phyloP scores from a whole-genome alignment of 495 filamentous ascomycete species.

The Lasiosphaeria ovina region DNA sequence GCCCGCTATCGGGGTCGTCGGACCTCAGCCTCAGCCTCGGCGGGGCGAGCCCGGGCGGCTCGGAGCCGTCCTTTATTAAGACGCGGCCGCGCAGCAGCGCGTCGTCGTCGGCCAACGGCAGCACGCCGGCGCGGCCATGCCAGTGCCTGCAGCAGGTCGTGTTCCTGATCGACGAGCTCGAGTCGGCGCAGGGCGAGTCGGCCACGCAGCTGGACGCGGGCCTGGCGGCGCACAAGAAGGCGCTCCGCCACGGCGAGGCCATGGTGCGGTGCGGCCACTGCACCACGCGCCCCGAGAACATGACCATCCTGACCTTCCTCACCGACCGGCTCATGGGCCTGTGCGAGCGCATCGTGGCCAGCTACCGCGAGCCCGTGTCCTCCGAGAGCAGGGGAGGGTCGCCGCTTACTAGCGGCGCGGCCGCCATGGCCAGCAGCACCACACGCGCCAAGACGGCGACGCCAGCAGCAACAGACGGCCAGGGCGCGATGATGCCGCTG shows the following conservation, averaged over 20 bases:
- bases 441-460: not conserved
- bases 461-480: not conserved
- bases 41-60: no score
- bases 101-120: not conserved
- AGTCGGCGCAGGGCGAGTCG: slow-evolving; percentile 1
- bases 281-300: slow-evolving; percentile 11
- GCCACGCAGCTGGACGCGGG: slow-evolving; percentile 12
- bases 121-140: slow-evolving; percentile 3
- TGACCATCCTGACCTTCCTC: slow-evolving; percentile 18
- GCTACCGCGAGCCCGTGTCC: slow-evolving; percentile 4
- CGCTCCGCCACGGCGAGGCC: slow-evolving; percentile 17
- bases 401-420: no score
- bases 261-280: slow-evolving; percentile 13
- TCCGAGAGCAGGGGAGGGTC: not conserved
- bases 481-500: not conserved
- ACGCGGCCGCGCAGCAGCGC: no score
- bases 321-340: slow-evolving; percentile 11
- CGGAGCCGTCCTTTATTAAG: not conserved
- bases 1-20: not conserved
- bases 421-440: not conserved
- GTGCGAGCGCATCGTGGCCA: slow-evolving; percentile 13
- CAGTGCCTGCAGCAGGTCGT: slow-evolving; percentile 15
- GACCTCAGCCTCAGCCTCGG: no score
- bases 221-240: slow-evolving; percentile 15
- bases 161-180: slow-evolving; percentile 15